A percentile compares a stretch with the other conserved stretches of the same genome.
These are phyloP conservation scores for Phylloporus arenicola DNA, from an alignment of 768 basidiomycete species.

Conservation along the genomic window DNA sequence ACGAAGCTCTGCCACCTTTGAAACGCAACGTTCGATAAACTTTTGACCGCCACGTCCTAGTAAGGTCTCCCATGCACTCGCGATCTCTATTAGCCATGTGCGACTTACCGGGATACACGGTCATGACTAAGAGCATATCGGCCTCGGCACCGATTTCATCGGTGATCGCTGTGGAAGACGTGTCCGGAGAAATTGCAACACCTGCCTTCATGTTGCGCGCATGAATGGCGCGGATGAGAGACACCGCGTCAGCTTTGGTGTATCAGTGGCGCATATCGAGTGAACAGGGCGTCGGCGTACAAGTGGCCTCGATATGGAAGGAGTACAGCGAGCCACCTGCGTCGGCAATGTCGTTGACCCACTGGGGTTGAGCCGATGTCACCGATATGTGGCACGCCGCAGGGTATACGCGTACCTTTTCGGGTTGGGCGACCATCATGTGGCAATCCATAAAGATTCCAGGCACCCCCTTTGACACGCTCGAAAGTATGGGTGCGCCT, in stretches of 20 bases:
- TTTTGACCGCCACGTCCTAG: slow-evolving; percentile 92
- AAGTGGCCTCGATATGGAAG: slow-evolving; percentile 92
- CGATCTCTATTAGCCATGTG: not conserved
- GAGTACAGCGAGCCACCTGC: slow-evolving; percentile 95
- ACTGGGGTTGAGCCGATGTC: slow-evolving; percentile 42
- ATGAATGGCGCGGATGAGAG: slow-evolving; percentile 78
- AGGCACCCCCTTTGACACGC: slow-evolving; percentile 80
- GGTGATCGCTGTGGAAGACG: slow-evolving; percentile 82
- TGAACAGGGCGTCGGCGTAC: slow-evolving; percentile 39
- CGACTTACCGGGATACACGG: slow-evolving; percentile 81
- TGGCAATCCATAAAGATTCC: slow-evolving; percentile 99
- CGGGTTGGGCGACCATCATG: slow-evolving; percentile 98
- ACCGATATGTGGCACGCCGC: not conserved
- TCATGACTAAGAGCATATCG: slow-evolving; percentile 98
- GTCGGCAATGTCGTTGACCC: slow-evolving; percentile 93
- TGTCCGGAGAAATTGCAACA: slow-evolving; percentile 95
- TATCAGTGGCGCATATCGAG: slow-evolving; percentile 13
- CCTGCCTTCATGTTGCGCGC: slow-evolving; percentile 87
- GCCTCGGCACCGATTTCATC: slow-evolving; percentile 76
- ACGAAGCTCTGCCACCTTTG: slow-evolving; percentile 89
- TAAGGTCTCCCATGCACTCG: not conserved
- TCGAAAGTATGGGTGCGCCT: slow-evolving; percentile 87
- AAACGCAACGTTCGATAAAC: slow-evolving; percentile 87
- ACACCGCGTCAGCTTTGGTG: slow-evolving; percentile 56
- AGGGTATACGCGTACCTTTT: slow-evolving; percentile 50